Evolutionary conservation across 2,329 filamentous ascomycete genomes (phyloP).

Genomic region (Trichoderma afroharzianum): DNA sequence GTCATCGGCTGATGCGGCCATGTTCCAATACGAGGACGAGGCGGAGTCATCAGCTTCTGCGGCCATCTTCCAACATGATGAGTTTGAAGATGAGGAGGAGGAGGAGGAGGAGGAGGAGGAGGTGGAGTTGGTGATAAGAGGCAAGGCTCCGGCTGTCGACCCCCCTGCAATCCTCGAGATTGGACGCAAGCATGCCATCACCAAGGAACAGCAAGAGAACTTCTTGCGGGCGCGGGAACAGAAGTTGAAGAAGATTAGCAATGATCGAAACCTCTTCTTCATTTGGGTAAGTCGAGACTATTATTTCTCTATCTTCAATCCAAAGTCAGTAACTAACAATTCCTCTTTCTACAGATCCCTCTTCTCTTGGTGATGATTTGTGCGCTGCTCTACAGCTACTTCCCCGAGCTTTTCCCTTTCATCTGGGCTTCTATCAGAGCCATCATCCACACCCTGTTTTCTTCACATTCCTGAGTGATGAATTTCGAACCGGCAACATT

Average conservation of each 20-base stretch:
- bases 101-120: constrained; percentile 31
- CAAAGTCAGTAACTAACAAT: constrained; percentile 20
- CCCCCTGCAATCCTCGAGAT: constrained; percentile 51
- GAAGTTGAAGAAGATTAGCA: constrained; percentile 60
- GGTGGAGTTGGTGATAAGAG: background rate
- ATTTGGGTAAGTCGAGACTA: constrained; percentile 57
- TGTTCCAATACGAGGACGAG: constrained; percentile 31
- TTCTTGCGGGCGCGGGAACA: constrained; percentile 58
- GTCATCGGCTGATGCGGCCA: background rate
- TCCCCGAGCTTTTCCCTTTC: constrained; percentile 45
- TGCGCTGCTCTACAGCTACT: constrained; percentile 48
- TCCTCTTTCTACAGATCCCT: constrained; percentile 41
- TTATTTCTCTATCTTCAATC: background rate
- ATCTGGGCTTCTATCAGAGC: constrained; percentile 33
- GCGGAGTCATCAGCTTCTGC: constrained; percentile 12
- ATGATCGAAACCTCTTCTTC: constrained; percentile 64
- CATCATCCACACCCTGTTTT: constrained; percentile 25
- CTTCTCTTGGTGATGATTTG: constrained; percentile 47
- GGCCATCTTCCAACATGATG: background rate
- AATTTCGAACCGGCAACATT: constrained; percentile 21
- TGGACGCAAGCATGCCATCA: constrained; percentile 60
- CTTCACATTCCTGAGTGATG: background rate
- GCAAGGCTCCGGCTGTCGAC: background rate
- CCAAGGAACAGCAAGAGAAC: constrained; percentile 62
- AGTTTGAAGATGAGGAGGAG: constrained; percentile 27